Percentiles rank a stretch among this genome's conserved stretches.
Evolutionary conservation across 1,284 basidiomycete species (phyloP).

Genomic region (Moesziomyces antarcticus): DNA sequence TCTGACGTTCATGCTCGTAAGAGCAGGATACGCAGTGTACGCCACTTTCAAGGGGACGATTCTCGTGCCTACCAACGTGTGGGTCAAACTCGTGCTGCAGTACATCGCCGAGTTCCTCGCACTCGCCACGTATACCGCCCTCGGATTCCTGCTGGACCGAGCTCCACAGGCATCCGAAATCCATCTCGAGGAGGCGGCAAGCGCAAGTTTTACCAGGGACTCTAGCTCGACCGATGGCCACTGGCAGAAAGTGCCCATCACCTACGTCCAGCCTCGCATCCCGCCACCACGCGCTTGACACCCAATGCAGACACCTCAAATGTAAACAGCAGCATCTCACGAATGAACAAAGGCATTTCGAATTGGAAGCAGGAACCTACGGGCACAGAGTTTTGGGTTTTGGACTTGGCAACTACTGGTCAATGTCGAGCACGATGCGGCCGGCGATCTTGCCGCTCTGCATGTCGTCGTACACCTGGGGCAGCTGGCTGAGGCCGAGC

Average conservation of each 20-base stretch:
- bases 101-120: slow-evolving; percentile 17
- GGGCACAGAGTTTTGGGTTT: too few relatives aligned
- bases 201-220: neutral
- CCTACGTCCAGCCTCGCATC: too few relatives aligned
- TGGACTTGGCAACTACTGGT: slow-evolving; percentile 23
- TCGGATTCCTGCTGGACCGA: slow-evolving; percentile 13
- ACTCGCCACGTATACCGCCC: slow-evolving; percentile 1
- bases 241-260: too few relatives aligned
- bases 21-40: slow-evolving; percentile 19
- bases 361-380: too few relatives aligned
- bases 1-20: slow-evolving; percentile 14
- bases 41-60: slow-evolving; percentile 1
- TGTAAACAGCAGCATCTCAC: too few relatives aligned
- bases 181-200: slow-evolving; percentile 1
- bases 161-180: neutral
- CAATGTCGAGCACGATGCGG: slow-evolving; percentile 74
- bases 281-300: too few relatives aligned
- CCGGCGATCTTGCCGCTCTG: slow-evolving; percentile 74
- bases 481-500: slow-evolving; percentile 73
- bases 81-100: slow-evolving; percentile 27
- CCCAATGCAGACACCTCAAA: too few relatives aligned
- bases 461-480: slow-evolving; percentile 73
- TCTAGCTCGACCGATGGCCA: too few relatives aligned
- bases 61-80: slow-evolving; percentile 13
- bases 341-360: too few relatives aligned